phyloP scores from a whole-genome alignment of 1,284 basidiomycete species.

The Phylloporus sp. region DNA sequence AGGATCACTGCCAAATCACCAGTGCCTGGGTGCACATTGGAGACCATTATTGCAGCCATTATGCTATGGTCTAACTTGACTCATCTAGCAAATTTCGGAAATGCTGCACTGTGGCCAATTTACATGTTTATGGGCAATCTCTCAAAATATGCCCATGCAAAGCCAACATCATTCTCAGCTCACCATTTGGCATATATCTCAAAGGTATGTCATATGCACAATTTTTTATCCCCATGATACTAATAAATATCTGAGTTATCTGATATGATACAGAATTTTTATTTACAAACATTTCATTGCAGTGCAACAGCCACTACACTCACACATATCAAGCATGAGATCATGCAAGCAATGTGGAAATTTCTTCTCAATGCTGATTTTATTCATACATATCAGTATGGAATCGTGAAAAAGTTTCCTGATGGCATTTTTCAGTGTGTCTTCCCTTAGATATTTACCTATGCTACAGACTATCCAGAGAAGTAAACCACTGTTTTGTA shows the following conservation, averaged over 20 bases:
- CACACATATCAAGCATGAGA: constrained; percentile 34
- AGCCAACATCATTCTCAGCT: constrained; percentile 25
- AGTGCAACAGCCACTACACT: constrained; percentile 23
- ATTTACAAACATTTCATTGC: constrained; percentile 14
- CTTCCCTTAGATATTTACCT: constrained; percentile 36
- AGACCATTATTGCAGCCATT: constrained; percentile 30
- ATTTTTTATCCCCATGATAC: too few relatives aligned
- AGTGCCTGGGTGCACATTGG: constrained; percentile 23
- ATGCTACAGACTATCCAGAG: constrained; percentile 42
- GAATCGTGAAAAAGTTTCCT: constrained; percentile 33
- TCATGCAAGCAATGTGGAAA: constrained; percentile 39
- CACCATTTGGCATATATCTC: constrained; percentile 41
- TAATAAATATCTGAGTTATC: constrained; percentile 1
- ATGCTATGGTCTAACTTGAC: constrained; percentile 41
- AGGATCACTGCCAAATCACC: constrained; percentile 17
- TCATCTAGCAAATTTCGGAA: constrained; percentile 38
- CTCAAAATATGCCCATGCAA: constrained; percentile 34
- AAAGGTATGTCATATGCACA: constrained; percentile 16
- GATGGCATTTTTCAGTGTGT: constrained; percentile 32
- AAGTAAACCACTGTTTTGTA: constrained; percentile 21
- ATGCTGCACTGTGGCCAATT: constrained; percentile 38
- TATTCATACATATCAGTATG: constrained; percentile 35
- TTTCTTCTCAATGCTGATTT: constrained; percentile 37
- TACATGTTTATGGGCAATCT: constrained; percentile 40
- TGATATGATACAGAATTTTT: constrained; percentile 28